Evolutionary conservation across 495 filamentous ascomycete species (phyloP), one percentile per base, ranked within the genome.

Genomic region (Sporormia fimetaria): DNA sequence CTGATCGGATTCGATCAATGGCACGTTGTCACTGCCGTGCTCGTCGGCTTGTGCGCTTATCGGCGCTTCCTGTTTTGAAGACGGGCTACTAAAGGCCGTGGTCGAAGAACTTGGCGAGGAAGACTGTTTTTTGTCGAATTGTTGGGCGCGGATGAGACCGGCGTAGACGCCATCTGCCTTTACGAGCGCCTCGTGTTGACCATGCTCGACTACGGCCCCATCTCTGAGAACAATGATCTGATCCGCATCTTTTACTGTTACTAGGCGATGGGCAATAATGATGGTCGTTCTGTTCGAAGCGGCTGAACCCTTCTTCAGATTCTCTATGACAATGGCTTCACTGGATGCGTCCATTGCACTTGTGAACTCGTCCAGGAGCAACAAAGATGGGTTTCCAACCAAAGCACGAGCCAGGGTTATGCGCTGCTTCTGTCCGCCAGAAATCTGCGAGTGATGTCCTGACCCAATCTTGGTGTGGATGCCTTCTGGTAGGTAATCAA

Each of bases 261-360:
- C 63, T 2, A 80, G 55, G 6, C 71, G 55, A 55, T 81, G 75
- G 0, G 75, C 73, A 35, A 80, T 70, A 28, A 58, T 46, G 14
- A 69, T 44, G 9, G 57, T 62, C 6, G 67, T 69, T 15, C 65
- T 33, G 3, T 51, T 49, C 3, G 29, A 21, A 10, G 40, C 29
- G n/a, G 22, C 40, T 1, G 53, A 40, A 10, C 49, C 47, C 7
- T 49, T 43, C 17, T 60, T 53, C 15, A 69, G 44, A 1, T 59
- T 58, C 34, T 66, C 62, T 32, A 72, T 70, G 1, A 79, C 64
- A 1, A 67, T 40, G 21, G 48, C 58, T 37, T 76, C 72, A 2
- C 55, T 59, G 1, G 42, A 54, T 4, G 68, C 50, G 57, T 77
- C 73, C 6, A 77, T 58, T 0, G 73, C 63, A 35, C 60, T 66